phyloP scores from a whole-genome alignment of 108 stramenopile genomes.

The Parietichytrium sp. region DNA sequence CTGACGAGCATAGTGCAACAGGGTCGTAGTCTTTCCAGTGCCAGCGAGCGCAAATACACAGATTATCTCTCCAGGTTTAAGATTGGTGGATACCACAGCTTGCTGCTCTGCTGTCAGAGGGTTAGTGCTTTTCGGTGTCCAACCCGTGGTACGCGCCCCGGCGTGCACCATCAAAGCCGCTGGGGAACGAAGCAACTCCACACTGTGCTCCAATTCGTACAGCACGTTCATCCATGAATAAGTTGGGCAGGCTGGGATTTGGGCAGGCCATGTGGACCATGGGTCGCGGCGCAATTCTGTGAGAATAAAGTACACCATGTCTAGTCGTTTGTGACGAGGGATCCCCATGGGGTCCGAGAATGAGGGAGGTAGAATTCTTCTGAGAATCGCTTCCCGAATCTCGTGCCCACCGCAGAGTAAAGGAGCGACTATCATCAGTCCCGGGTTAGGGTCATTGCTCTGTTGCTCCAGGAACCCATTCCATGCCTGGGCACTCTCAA shows the following conservation, averaged over 20 bases:
- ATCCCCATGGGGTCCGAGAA: too few relatives aligned
- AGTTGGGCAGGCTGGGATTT: neutral
- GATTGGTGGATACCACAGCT: neutral
- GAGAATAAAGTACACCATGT: neutral
- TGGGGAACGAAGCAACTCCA: neutral
- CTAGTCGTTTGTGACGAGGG: too few relatives aligned
- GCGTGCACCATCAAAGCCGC: neutral
- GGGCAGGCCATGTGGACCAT: too few relatives aligned
- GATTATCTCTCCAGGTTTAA: neutral
- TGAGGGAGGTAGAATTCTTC: too few relatives aligned
- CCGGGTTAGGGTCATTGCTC: too few relatives aligned
- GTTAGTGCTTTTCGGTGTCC: neutral
- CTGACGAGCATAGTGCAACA: constrained; percentile 1
- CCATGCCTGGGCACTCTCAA: neutral
- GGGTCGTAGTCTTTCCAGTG: constrained; percentile 25
- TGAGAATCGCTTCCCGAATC: too few relatives aligned
- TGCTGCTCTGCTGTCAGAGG: neutral
- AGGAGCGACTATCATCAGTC: too few relatives aligned
- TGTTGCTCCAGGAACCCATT: too few relatives aligned
- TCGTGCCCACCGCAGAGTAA: too few relatives aligned
- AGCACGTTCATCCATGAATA: neutral
- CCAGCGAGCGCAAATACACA: neutral
- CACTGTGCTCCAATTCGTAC: neutral
- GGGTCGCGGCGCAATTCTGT: neutral
- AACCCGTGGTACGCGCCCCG: neutral